phyloP scores from a whole-genome alignment of 2,329 filamentous ascomycete species.

The Akanthomyces muscarius region DNA sequence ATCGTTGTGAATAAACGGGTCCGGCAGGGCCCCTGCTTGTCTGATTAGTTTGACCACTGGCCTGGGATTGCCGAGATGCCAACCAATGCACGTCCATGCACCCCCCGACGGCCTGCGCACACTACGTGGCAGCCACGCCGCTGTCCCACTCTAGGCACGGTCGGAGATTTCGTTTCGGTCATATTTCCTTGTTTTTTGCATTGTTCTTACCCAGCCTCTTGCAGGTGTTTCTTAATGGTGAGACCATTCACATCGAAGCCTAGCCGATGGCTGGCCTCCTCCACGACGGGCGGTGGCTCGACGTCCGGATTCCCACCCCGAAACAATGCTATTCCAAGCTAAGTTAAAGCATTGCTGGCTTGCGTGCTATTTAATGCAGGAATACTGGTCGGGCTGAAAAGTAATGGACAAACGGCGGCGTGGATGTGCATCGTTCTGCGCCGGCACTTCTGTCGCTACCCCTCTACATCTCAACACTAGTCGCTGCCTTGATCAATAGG shows the following conservation, averaged over 20 bases:
- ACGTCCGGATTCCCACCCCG: not conserved
- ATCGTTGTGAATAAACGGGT: not conserved
- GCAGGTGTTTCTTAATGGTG: not conserved
- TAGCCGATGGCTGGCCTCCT: not conserved
- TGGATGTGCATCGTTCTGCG: not conserved
- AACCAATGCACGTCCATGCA: conserved; percentile 1
- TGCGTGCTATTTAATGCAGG: not conserved
- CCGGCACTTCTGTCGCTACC: not conserved
- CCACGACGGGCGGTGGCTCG: not conserved
- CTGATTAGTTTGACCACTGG: not conserved
- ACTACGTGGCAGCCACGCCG: conserved; percentile 14
- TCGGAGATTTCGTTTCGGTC: conserved; percentile 6
- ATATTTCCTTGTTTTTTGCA: conserved; percentile 9
- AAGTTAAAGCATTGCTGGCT: not conserved
- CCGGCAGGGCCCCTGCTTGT: not conserved
- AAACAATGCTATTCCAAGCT: conserved; percentile 12
- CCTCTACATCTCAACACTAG: not conserved
- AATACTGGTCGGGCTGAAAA: conserved; percentile 16
- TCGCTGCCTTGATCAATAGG: not conserved
- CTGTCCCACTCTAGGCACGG: conserved; percentile 15
- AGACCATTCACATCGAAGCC: not conserved
- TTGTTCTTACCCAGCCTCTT: not conserved
- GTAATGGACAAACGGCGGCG: conserved; percentile 3
- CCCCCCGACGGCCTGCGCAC: not conserved
- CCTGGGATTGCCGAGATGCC: conserved; percentile 1